Conservation (phyloP, 2,329 filamentous ascomycete species). For the Xylariomycetidae sp. region DNA sequence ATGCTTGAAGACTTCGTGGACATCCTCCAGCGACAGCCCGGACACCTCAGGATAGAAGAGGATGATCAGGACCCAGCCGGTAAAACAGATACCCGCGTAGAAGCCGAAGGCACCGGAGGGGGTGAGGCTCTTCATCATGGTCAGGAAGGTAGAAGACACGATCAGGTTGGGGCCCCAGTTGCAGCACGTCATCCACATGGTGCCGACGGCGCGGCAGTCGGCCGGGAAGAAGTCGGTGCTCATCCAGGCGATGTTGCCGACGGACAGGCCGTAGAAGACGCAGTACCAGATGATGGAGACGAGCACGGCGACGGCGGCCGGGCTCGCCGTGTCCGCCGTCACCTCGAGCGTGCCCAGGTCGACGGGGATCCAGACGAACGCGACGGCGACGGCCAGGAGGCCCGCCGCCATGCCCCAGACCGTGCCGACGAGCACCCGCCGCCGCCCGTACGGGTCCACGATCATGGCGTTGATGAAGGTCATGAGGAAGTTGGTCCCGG, state of each 20-base stretch:
- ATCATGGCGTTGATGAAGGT: constrained; percentile 37
- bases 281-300: constrained; percentile 36
- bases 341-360: constrained; percentile 30
- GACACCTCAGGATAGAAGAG: constrained; percentile 45
- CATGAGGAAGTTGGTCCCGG: constrained; percentile 40
- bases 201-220: constrained; percentile 40
- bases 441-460: constrained; percentile 37
- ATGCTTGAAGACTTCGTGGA: constrained; percentile 40
- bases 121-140: constrained; percentile 39
- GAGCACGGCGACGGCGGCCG: constrained; percentile 32
- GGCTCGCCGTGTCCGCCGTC: constrained; percentile 24
- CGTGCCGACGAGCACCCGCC: constrained; percentile 34
- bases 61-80: constrained; percentile 39
- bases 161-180: constrained; percentile 40
- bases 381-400: constrained; percentile 34
- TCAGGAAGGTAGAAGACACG: constrained; percentile 40
- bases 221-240: constrained; percentile 37
- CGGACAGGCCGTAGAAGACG: constrained; percentile 36
- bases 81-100: constrained; percentile 40
- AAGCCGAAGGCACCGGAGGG: constrained; percentile 43
- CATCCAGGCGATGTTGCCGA: constrained; percentile 40
- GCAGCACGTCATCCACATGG: constrained; percentile 38
- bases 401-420: constrained; percentile 36
- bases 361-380: constrained; percentile 40
- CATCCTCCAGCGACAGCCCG: constrained; percentile 45